Base-by-base conservation (phyloP, 176 grass and related monocot species). In the Aegilops longissima region DNA sequence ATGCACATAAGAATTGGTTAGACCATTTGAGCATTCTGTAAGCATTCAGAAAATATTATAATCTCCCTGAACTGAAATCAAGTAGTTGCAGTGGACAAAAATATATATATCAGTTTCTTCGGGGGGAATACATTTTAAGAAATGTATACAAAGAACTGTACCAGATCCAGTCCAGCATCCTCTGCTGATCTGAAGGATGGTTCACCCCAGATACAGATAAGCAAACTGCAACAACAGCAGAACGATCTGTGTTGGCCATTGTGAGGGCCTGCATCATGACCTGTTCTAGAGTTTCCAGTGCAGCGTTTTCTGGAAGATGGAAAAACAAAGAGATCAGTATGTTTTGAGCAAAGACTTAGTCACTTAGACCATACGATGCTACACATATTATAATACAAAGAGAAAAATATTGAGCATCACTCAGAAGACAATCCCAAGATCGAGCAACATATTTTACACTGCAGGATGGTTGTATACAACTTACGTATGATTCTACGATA, bases 181-280 rank as follows among this genome's bases (percentile, higher is more conserved):
- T 90, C 83, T 93, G 89, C 82, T 94, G 94, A 90, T 99, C 97
- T 77, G 94, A 87, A 71, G 94, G 92, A 64, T 99, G 97, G 72
- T 96, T 99, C 77, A 99, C 90, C 73, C 97, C 97, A 86, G 97
- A 99, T 61, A 96, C 85, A 71, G 89, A 91, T 91, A 99, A 90
- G 87, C 94, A 99, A 76, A 99, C 92, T 71, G 97, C 97, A 42
- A 56, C 87, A 39, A 99, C 97, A 79, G 83, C 82, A 61, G 80
- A 84, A 27, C 45, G 80, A 73, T 94, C 89, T 33, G 61, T 88
- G 67, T 29, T 79, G 56, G 94, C 97, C 85, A 91, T 71, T 73
- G 89, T 72, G 17, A 96, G 87, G 59, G 97, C 97, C 63, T 88
- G 76, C 66, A 33, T 36, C 92, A 99, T 96, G 82, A 99, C 94